Evolutionary conservation across 768 basidiomycete genomes (phyloP).

Genomic region (Tubosaeta brunneosetosa): DNA sequence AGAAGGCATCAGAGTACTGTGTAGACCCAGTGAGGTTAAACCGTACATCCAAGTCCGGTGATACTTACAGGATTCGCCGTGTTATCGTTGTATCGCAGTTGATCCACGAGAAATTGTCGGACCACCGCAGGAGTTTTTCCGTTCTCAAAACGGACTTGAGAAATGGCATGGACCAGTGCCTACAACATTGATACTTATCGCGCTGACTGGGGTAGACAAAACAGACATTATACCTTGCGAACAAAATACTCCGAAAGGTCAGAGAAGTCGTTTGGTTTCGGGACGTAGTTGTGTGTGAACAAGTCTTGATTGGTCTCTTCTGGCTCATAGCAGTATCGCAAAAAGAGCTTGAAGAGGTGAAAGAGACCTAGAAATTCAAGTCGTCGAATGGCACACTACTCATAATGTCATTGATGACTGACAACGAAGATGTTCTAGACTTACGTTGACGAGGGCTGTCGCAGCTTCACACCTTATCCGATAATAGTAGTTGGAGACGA

Average conservation of each 20-base stretch:
- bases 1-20: constrained; percentile 88
- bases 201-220: not conserved
- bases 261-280: constrained; percentile 90
- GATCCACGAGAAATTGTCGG: constrained; percentile 83
- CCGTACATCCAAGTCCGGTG: not conserved
- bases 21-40: not conserved
- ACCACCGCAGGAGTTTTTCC: constrained; percentile 85
- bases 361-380: constrained; percentile 90
- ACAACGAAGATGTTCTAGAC: constrained; percentile 23
- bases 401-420: constrained; percentile 9
- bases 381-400: constrained; percentile 76
- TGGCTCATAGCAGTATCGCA: constrained; percentile 86
- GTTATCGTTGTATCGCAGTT: constrained; percentile 94
- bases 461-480: constrained; percentile 95
- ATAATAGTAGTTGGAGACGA: constrained; percentile 95
- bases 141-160: constrained; percentile 80
- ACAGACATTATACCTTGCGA: constrained; percentile 59
- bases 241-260: constrained; percentile 93
- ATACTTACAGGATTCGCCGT: constrained; percentile 75
- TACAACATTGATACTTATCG: constrained; percentile 28
- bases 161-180: constrained; percentile 78
- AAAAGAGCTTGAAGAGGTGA: constrained; percentile 92
- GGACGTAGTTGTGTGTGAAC: constrained; percentile 86
- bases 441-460: constrained; percentile 71
- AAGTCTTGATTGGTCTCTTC: constrained; percentile 78